Evolutionary conservation across 2,329 filamentous ascomycete genomes (phyloP), one percentile per base, ranked within the genome.

Genomic region (Penicillium crustosum): DNA sequence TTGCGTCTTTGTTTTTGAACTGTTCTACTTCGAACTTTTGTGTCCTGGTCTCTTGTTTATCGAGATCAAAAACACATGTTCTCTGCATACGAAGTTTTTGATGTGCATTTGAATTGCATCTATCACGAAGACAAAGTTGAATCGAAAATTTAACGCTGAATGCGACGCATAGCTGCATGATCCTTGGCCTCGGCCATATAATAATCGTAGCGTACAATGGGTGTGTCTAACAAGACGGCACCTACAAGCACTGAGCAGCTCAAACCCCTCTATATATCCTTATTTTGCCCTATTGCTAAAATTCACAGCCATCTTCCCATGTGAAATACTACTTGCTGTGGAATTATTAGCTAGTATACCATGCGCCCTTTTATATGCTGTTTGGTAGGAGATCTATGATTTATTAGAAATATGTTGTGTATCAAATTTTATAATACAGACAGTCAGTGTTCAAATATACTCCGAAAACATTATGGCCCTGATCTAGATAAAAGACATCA

Each of bases 121-220:
- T 61, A 61, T 64, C 49, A 65, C 59, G 53, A 65, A 63, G 54
- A 62, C 43, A 59, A 59, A 60, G 51, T 60, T 62, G 42, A 57
- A 63, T 65, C 55, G 55, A 61, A 63, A 42, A 56, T 55, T 55
- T 51, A 57, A 19, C 21, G 41, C 48, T 33, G 8, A 42, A 23
- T 42, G 27, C 38, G 17, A n/a, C n/a, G 27, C 33, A 52, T 48
- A 47, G 9, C 25, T 48, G 19, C 19, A 48, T 47, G 1, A 1
- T 8, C 4, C 7, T 47, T 47, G 17, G 29, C 8, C 19, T n/a
- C 6, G 10, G 3, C 1, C 7, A 35, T n/a, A 1, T 7, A 33
- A 17, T 7, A 48, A 23, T n/a, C 17, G 19, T 25, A 48, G 19
- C 2, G n/a, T 33, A 31, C 5, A 17, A 47, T 47, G 13, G 44